Conservation (phyloP, 768 basidiomycete species). For the Coprinopsis sp. region DNA sequence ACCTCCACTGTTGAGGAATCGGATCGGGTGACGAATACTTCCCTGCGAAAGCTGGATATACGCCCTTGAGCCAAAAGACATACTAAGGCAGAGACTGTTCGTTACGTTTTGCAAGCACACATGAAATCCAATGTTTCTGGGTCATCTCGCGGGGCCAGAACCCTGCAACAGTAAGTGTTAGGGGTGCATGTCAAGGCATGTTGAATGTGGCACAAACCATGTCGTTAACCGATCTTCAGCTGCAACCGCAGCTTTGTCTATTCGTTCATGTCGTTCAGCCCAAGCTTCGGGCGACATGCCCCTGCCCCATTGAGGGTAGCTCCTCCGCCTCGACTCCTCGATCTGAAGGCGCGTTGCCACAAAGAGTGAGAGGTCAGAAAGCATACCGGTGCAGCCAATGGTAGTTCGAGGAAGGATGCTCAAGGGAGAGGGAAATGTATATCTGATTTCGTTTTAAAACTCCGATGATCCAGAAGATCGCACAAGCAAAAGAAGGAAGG, state of each 20-base stretch:
- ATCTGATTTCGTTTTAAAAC: too few species aligned
- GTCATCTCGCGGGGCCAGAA: slow-evolving; percentile 49
- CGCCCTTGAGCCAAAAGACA: slow-evolving; percentile 2
- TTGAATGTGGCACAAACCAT: slow-evolving; percentile 34
- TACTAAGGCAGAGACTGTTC: slow-evolving; percentile 6
- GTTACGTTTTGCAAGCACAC: slow-evolving; percentile 62
- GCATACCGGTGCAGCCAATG: neutral
- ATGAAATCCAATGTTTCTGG: slow-evolving; percentile 50
- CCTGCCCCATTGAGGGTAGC: slow-evolving; percentile 36
- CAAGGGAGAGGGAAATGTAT: too few species aligned
- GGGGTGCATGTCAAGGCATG: neutral
- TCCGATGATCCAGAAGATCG: too few species aligned
- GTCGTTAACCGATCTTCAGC: slow-evolving; percentile 41
- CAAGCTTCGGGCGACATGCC: slow-evolving; percentile 42
- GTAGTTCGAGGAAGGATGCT: too few species aligned
- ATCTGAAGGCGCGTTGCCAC: slow-evolving; percentile 45
- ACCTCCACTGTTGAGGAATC: slow-evolving; percentile 21
- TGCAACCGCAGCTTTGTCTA: slow-evolving; percentile 41
- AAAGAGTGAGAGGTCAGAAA: slow-evolving; percentile 11
- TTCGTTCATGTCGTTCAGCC: slow-evolving; percentile 33
- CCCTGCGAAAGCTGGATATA: slow-evolving; percentile 25
- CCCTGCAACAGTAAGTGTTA: slow-evolving; percentile 32
- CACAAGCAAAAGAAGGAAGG: too few species aligned
- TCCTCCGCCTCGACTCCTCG: slow-evolving; percentile 31
- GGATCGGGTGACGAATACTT: slow-evolving; percentile 21